Evolutionary conservation across 495 filamentous ascomycete genomes (phyloP).

Genomic region (Glarea lozoyensis): DNA sequence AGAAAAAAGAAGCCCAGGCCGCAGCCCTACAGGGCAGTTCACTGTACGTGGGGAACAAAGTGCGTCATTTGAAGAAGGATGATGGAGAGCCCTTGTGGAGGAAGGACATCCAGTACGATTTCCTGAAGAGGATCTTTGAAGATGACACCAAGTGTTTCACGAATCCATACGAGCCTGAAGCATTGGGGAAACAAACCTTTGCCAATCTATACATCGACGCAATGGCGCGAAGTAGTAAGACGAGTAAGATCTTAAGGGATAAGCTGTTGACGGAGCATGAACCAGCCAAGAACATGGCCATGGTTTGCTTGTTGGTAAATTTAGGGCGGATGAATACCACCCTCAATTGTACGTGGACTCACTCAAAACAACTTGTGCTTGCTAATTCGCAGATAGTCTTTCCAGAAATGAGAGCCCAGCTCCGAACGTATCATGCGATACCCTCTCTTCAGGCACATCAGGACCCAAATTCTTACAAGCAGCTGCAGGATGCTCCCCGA

Average conservation of each 20-base stretch:
- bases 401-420: constrained; percentile 96
- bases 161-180: constrained; percentile 65
- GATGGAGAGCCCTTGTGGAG: constrained; percentile 95
- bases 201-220: constrained; percentile 96
- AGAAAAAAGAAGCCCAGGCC: constrained; percentile 11
- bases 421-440: constrained; percentile 97
- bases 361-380: constrained; percentile 1
- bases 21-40: constrained; percentile 5
- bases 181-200: constrained; percentile 68
- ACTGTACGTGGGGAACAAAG: constrained; percentile 80
- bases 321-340: constrained; percentile 98
- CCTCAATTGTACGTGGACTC: constrained; percentile 66
- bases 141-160: constrained; percentile 80
- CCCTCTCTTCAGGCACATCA: constrained; percentile 91
- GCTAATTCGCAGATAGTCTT: constrained; percentile 60
- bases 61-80: constrained; percentile 92
- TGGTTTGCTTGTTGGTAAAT: constrained; percentile 97
- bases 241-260: constrained; percentile 94
- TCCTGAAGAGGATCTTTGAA: constrained; percentile 84
- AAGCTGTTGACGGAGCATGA: constrained; percentile 89
- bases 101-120: constrained; percentile 96
- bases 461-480: constrained; percentile 94
- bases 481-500: constrained; percentile 91
- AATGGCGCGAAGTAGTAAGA: constrained; percentile 98
- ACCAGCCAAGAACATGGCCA: constrained; percentile 94